Conservation (phyloP, 495 filamentous ascomycete genomes). For the Aspergillus cavernicola region DNA sequence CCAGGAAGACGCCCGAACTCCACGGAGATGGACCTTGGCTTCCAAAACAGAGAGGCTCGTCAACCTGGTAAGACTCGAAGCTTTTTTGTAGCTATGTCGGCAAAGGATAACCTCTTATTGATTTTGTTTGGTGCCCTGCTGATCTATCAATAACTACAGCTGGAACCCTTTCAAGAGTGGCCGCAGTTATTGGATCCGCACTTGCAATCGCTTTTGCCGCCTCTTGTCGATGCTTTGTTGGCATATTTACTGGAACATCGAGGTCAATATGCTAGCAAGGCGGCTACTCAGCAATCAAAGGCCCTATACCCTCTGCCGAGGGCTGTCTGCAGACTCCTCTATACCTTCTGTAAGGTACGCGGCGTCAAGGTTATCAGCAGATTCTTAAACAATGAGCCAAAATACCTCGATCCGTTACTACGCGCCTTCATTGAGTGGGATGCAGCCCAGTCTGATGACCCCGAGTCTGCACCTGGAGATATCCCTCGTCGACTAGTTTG, state of each 20-base stretch:
- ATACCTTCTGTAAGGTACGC: slow-evolving; percentile 90
- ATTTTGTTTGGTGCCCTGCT: not conserved
- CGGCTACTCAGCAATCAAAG: slow-evolving; percentile 28
- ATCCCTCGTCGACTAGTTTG: slow-evolving; percentile 52
- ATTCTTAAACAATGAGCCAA: slow-evolving; percentile 86
- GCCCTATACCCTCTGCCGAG: slow-evolving; percentile 55
- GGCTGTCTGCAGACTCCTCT: slow-evolving; percentile 74
- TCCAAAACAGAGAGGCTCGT: slow-evolving; percentile 42
- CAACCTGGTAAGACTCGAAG: slow-evolving; percentile 32
- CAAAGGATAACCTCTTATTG: not conserved
- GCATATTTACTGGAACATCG: slow-evolving; percentile 52
- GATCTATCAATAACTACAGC: slow-evolving; percentile 39
- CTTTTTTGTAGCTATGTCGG: not conserved
- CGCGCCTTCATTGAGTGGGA: slow-evolving; percentile 58
- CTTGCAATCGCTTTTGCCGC: slow-evolving; percentile 67
- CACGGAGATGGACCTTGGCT: slow-evolving; percentile 39
- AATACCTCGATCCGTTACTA: slow-evolving; percentile 74
- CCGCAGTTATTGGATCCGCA: slow-evolving; percentile 93
- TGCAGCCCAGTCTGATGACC: slow-evolving; percentile 11
- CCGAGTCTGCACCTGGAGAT: slow-evolving; percentile 9
- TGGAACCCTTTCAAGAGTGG: slow-evolving; percentile 93
- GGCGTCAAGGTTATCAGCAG: slow-evolving; percentile 87
- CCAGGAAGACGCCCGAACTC: slow-evolving; percentile 26
- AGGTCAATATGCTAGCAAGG: slow-evolving; percentile 32
- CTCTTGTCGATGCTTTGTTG: slow-evolving; percentile 70